Base-by-base conservation (phyloP, 2,329 filamentous ascomycete genomes). In the Neonectria sp. region DNA sequence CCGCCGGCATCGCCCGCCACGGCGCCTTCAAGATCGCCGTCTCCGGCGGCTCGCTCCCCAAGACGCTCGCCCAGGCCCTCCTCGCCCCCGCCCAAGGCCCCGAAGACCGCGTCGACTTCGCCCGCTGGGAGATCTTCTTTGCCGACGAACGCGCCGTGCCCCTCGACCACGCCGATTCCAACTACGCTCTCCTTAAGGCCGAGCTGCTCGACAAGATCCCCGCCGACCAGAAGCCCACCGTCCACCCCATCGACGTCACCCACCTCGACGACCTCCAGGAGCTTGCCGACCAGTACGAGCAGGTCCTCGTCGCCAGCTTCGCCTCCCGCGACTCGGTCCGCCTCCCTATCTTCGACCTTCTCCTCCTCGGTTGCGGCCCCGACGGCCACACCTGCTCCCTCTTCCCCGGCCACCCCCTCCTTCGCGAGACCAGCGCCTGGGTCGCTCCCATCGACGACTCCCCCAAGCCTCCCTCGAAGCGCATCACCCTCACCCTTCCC, bases 101-200 rank as follows among this genome's bases (percentile, higher is more conserved):
- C 48, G 79, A 91, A 63, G 93, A 95, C 78, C 87, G 84, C 4
- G 83, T 95, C 73, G 86, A 92, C 76, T 97, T 97, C 82, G 86
- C 88, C 79, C 94, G 93, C 81, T 99, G 96, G 96, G 93, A 98
- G 78, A 94, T 99, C 78, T 99, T 98, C 88, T 98, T 98, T 82
- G 95, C 95, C 78, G 96, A 99, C 80, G 96, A 99, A 87, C 93
- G 96, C 78, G 94, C 94, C 75, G 96, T 98, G 60, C 93, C 96
- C 25, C 91, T 98, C 74, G 91, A 96, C 81, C 92, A 98, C 83
- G 88, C 90, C 72, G 95, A 99, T 85, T 97, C 95, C 85, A 99
- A 98, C 85, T 97, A 98, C 84, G 90, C 86, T 68, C 90, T 98
- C 51, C 84, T 98, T 74, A 96, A 97, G 85, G 85, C 90, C 55